Evolutionary conservation across 1,284 basidiomycete genomes (phyloP).

Genomic region (Termitomyces sp.): DNA sequence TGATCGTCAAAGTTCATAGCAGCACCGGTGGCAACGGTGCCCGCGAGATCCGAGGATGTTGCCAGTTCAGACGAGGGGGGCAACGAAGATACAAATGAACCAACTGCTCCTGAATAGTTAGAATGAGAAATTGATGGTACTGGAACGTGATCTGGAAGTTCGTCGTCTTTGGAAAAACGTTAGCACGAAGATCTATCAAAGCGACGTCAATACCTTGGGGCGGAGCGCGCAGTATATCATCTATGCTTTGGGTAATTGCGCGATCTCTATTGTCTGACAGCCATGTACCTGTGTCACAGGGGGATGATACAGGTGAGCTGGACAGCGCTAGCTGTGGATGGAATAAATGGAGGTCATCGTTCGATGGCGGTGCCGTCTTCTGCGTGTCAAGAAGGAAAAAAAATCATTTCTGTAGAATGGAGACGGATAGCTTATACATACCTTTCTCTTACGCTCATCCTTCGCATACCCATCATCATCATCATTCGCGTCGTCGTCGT

Average conservation of each 20-base stretch:
- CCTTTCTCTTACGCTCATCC: slow-evolving; percentile 1
- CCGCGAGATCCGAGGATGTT: slow-evolving; percentile 2
- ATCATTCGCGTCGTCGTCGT: neutral
- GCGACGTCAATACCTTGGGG: neutral
- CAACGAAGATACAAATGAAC: slow-evolving; percentile 2
- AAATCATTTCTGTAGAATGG: neutral
- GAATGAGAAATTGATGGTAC: neutral
- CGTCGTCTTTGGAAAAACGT: neutral
- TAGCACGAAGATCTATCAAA: neutral
- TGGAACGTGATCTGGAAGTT: neutral
- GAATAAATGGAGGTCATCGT: neutral
- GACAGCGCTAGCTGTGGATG: neutral
- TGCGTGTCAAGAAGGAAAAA: neutral
- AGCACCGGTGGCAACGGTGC: neutral
- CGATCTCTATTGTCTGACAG: neutral
- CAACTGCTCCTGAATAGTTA: neutral
- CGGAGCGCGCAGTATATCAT: neutral
- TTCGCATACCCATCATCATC: neutral
- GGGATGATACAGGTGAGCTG: neutral
- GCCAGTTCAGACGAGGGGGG: slow-evolving; percentile 12
- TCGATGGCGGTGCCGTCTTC: neutral
- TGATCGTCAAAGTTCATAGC: neutral
- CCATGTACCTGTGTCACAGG: neutral
- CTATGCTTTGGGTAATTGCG: neutral
- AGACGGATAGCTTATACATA: neutral